These are phyloP conservation scores for Lepidium didymum DNA, from an alignment of 345 rosid genomes.

Conservation along the genomic window DNA sequence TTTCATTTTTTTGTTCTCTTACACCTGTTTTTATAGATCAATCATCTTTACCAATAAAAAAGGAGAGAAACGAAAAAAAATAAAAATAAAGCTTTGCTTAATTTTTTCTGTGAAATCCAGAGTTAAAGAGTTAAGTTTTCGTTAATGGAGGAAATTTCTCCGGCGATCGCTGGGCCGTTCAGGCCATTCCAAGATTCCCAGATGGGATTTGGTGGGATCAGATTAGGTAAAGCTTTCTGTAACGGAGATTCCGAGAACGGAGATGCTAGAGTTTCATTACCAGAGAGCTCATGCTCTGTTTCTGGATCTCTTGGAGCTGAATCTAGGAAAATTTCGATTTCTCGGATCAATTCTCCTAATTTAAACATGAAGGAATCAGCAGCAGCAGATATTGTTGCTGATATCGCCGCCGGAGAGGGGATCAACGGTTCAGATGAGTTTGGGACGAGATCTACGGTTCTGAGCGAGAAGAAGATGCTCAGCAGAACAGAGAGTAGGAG, in stretches of 20 bases:
- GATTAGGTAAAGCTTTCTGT: constrained; percentile 39
- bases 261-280: constrained; percentile 9
- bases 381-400: constrained; percentile 25
- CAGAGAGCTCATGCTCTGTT: constrained; percentile 35
- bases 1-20: constrained; percentile 20
- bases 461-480: constrained; percentile 26
- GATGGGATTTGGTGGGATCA: constrained; percentile 36
- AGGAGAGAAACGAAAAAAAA: neutral
- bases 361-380: constrained; percentile 43
- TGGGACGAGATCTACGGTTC: constrained; percentile 2
- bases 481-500: constrained; percentile 36
- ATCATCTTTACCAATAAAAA: neutral
- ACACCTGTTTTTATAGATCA: neutral
- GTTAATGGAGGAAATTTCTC: constrained; percentile 50
- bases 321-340: constrained; percentile 10
- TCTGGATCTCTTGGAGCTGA: constrained; percentile 16
- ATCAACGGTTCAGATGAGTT: constrained; percentile 16
- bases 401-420: constrained; percentile 26
- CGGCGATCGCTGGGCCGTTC: constrained; percentile 40
- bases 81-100: constrained; percentile 1
- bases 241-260: constrained; percentile 27
- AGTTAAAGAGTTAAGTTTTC: neutral
- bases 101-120: neutral
- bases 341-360: constrained; percentile 24
- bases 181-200: constrained; percentile 29